Conservation (phyloP, 805 yeast species). For the Cyberlindnera euphorbiiphila region DNA sequence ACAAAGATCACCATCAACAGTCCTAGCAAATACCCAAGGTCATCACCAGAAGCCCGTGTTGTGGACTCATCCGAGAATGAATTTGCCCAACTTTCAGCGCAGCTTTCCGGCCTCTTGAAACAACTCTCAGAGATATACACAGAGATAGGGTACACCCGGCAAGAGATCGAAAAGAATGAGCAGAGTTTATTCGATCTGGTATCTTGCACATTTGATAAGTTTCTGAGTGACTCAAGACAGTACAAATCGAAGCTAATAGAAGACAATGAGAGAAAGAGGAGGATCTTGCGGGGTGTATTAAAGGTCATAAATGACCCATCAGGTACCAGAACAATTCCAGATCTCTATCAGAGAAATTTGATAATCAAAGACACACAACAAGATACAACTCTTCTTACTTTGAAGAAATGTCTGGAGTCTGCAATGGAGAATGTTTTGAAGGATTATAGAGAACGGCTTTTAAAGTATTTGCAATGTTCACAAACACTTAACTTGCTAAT, state of each 20-base stretch:
- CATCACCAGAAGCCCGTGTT: constrained; percentile 6
- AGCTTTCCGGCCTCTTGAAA: constrained; percentile 24
- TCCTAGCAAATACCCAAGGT: constrained; percentile 4
- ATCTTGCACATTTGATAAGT: constrained; percentile 45
- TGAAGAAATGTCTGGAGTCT: constrained; percentile 30
- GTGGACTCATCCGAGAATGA: constrained; percentile 4
- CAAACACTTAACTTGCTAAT: constrained; percentile 6
- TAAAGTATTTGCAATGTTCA: constrained; percentile 20
- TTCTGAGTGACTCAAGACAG: constrained; percentile 33
- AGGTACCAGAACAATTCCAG: constrained; percentile 39
- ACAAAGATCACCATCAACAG: constrained; percentile 20
- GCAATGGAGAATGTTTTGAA: constrained; percentile 31
- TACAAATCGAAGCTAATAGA: constrained; percentile 32
- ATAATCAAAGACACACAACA: constrained; percentile 22
- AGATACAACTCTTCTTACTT: constrained; percentile 32
- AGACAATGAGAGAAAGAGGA: constrained; percentile 29
- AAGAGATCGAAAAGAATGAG: constrained; percentile 47
- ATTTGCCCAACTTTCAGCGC: constrained; percentile 18
- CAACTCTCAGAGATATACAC: constrained; percentile 45
- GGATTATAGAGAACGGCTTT: constrained; percentile 30
- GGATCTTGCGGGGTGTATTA: constrained; percentile 30
- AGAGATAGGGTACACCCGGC: constrained; percentile 52
- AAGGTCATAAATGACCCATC: constrained; percentile 33
- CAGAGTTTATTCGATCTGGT: constrained; percentile 45
- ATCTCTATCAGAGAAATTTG: constrained; percentile 37